Evolutionary conservation across 176 grass and related monocot genomes (phyloP).

Genomic region (Oryza brachyantha): DNA sequence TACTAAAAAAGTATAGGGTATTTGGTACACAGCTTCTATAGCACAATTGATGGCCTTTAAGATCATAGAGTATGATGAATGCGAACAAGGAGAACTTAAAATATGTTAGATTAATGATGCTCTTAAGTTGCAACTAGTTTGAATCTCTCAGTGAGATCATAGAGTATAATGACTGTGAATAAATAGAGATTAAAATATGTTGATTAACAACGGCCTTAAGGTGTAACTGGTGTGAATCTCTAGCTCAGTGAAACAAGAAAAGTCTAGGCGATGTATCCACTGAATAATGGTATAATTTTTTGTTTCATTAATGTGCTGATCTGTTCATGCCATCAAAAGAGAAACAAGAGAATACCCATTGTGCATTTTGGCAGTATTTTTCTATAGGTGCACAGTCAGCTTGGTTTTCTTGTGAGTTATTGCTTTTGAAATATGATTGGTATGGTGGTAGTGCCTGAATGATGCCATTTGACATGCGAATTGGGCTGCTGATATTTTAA

Average conservation of each 20-base stretch:
- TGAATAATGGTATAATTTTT: background rate
- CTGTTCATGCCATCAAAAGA: background rate
- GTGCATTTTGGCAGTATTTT: background rate
- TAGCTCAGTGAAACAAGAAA: background rate
- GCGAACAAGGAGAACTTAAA: background rate
- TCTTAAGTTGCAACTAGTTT: too few relatives aligned
- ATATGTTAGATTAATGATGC: too few relatives aligned
- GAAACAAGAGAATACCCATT: background rate
- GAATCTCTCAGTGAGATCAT: too few relatives aligned
- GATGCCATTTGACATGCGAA: too few relatives aligned
- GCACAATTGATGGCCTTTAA: conserved; percentile 5
- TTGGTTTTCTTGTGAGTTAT: background rate
- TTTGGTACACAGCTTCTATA: too few relatives aligned
- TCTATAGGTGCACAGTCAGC: background rate
- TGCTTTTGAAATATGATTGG: too few relatives aligned
- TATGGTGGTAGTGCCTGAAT: too few relatives aligned
- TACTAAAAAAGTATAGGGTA: too few relatives aligned
- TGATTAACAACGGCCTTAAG: background rate
- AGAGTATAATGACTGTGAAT: background rate
- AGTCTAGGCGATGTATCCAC: background rate
- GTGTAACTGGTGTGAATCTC: background rate
- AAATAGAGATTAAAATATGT: background rate
- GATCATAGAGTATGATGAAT: background rate
- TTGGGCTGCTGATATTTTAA: too few relatives aligned
- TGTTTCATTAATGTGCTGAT: background rate